Base-by-base conservation (phyloP, 2,329 filamentous ascomycete genomes). In the Venturia pyrina region DNA sequence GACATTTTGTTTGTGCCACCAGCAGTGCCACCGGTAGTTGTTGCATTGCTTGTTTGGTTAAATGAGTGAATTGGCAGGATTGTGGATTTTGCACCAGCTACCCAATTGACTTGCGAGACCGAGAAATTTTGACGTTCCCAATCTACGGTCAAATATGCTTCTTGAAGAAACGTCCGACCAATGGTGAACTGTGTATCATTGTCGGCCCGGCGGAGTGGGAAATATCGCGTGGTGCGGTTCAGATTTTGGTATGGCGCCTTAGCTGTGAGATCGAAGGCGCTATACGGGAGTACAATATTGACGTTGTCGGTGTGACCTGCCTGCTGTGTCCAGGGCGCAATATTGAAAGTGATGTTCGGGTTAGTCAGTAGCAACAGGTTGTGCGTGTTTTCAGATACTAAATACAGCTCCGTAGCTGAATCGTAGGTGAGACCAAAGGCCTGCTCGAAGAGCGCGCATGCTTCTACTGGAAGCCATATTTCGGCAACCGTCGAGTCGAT, bases 131-230 rank as follows among this genome's bases (percentile, higher is more conserved):
- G 71, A 15, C 78, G 74, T 68, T 82, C 80, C 73, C 78, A 82
- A 67, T 82, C 79, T 6, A 81, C 79, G 3, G 74, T 75, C 61
- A 83, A 67, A 67, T 82, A 82, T 2, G 87, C 83, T 74, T 91
- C 88, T 72, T 91, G 89, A 65, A 91, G 76, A 69, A 91, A 90
- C 0, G 84, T 82, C 43, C 87, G 81, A 8, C 89, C 89, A 44
- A 91, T 80, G 15, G 87, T 82, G 73, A 85, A 82, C 68, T 85
- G 80, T 17, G 78, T 78, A 44, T 80, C 79, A 66, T 83, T 79
- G 24, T 80, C 71, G 13, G 83, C 78, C 67, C 83, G 82, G 70
- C 84, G 82, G 63, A 91, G 78, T 3, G 88, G 87, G 67, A 91
- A 90, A 71, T 90, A 91, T 13, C 62, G 82, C 0, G 84, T 85